These are phyloP conservation scores for Xylariomycetidae sp. DNA, from an alignment of 2,329 filamentous ascomycete genomes.

Conservation along the genomic window DNA sequence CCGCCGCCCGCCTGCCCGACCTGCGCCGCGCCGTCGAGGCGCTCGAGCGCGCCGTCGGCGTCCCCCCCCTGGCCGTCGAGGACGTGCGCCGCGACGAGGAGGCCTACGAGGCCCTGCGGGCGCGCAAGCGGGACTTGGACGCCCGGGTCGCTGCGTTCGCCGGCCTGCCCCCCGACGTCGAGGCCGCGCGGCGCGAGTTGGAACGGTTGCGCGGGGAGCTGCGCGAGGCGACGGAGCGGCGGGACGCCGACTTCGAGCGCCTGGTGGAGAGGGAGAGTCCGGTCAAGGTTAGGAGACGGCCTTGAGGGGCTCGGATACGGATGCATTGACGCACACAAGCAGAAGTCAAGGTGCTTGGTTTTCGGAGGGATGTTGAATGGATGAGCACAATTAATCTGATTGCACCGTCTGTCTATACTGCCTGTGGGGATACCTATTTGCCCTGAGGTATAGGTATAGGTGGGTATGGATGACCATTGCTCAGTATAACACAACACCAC, in stretches of 20 bases:
- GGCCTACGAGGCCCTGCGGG: conserved; percentile 50
- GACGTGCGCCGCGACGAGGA: conserved; percentile 54
- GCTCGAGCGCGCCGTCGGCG: conserved; percentile 27
- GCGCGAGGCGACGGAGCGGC: conserved; percentile 49
- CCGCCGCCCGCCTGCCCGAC: conserved; percentile 61
- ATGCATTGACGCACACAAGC: too few relatives aligned
- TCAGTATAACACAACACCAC: too few relatives aligned
- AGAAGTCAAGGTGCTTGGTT: too few relatives aligned
- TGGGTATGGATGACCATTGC: too few relatives aligned
- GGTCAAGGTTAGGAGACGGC: conserved; percentile 32
- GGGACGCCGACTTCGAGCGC: conserved; percentile 71
- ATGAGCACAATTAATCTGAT: too few relatives aligned
- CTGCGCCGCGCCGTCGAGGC: conserved; percentile 49
- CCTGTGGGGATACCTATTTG: too few relatives aligned
- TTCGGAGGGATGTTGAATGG: too few relatives aligned
- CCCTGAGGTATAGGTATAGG: too few relatives aligned
- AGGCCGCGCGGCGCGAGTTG: conserved; percentile 64
- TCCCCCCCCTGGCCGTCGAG: conserved; percentile 39
- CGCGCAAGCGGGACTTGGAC: conserved; percentile 54
- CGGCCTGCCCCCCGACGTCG: conserved; percentile 64
- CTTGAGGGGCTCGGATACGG: too few relatives aligned
- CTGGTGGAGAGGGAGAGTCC: conserved; percentile 59
- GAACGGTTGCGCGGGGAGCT: conserved; percentile 62
- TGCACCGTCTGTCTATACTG: too few relatives aligned
- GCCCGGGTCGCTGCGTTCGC: conserved; percentile 59